Conservation (phyloP, 2,329 filamentous ascomycete species). For the Aspergillus cejpii region DNA sequence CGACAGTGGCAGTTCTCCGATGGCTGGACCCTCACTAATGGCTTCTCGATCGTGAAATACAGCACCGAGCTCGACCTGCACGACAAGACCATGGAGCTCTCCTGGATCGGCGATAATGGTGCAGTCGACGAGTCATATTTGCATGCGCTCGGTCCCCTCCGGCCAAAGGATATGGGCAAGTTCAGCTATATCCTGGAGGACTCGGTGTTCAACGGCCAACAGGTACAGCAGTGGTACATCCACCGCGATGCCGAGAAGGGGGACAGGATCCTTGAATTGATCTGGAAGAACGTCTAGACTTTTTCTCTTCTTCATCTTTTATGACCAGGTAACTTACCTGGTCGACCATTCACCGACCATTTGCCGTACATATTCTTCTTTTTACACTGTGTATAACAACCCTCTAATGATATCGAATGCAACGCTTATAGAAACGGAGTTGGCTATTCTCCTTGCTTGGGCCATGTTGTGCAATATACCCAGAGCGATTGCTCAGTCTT, state of each 20-base stretch:
- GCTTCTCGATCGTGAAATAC: constrained; percentile 53
- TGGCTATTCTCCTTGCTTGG: neutral
- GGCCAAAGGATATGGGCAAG: constrained; percentile 43
- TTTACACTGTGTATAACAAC: neutral
- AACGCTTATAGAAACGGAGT: neutral
- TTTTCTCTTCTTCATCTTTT: neutral
- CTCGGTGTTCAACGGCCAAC: constrained; percentile 39
- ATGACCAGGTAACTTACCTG: too few relatives aligned
- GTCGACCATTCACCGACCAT: too few relatives aligned
- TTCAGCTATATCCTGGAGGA: constrained; percentile 48
- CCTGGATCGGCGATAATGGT: constrained; percentile 45
- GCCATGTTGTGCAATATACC: neutral
- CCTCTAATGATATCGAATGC: neutral
- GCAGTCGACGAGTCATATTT: constrained; percentile 43
- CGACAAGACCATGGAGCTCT: constrained; percentile 47
- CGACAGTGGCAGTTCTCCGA: constrained; percentile 49
- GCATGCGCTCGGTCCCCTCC: constrained; percentile 50
- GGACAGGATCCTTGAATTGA: constrained; percentile 38
- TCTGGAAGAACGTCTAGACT: constrained; percentile 27
- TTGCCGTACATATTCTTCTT: neutral
- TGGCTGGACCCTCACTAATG: constrained; percentile 51
- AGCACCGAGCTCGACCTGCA: constrained; percentile 40
- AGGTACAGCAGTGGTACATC: constrained; percentile 53
- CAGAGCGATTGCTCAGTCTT: neutral
- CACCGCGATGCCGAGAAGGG: constrained; percentile 37